Conservation (phyloP, 75 land plant species). For the Picea glauca region DNA sequence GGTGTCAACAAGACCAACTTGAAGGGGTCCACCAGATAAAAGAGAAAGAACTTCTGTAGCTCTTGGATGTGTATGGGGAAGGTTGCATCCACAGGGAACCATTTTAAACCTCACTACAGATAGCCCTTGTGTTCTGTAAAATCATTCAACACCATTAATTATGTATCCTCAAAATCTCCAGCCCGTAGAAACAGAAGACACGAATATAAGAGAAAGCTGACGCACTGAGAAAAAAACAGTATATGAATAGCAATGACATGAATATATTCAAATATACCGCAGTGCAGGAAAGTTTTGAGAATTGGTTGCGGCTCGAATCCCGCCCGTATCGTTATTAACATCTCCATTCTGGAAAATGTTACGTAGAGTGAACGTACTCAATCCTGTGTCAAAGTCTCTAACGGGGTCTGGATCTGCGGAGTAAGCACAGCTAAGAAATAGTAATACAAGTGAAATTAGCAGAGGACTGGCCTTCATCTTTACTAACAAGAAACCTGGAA, state of each 20-base stretch:
- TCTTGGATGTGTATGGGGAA: not conserved
- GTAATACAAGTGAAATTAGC: not conserved
- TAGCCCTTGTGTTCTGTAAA: not conserved
- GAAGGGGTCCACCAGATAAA: not conserved
- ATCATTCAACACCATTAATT: not conserved
- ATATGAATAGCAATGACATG: too few species aligned
- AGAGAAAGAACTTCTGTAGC: not conserved
- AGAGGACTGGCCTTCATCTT: not conserved
- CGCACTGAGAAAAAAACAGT: too few species aligned
- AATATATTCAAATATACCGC: not conserved
- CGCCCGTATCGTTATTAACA: not conserved
- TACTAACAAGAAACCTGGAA: not conserved
- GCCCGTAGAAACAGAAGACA: too few species aligned
- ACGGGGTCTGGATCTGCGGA: not conserved
- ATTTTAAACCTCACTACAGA: not conserved
- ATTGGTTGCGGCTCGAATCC: not conserved
- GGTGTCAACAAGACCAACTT: slow-evolving; percentile 27
- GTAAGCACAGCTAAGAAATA: not conserved
- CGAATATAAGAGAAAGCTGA: too few species aligned
- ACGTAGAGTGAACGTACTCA: not conserved
- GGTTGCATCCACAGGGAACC: not conserved
- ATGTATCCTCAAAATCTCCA: too few species aligned
- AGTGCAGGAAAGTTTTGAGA: not conserved
- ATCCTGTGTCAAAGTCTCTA: not conserved
- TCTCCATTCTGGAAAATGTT: not conserved